These are phyloP conservation scores for Yamadazyma takamatsuzukensis DNA, from an alignment of 805 yeast genomes.

Conservation along the genomic window DNA sequence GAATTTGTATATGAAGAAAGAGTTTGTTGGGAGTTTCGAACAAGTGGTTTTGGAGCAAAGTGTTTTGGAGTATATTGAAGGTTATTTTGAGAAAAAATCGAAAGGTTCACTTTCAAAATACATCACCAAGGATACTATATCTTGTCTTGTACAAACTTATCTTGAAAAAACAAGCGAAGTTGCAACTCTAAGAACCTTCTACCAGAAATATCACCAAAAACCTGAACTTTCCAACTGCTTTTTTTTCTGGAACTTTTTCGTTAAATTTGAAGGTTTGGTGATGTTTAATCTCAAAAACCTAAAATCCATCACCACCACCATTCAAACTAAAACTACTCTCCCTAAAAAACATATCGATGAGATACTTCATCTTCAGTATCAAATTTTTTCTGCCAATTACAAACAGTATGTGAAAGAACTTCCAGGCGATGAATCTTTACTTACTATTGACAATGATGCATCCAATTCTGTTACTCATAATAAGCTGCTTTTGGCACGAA, in stretches of 20 bases:
- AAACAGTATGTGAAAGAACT: constrained; percentile 4
- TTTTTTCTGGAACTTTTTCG: constrained; percentile 55
- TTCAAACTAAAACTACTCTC: constrained; percentile 44
- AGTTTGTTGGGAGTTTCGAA: constrained; percentile 11
- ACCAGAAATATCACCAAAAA: constrained; percentile 24
- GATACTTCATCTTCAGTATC: constrained; percentile 17
- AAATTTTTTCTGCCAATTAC: constrained; percentile 16
- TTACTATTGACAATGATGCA: constrained; percentile 17
- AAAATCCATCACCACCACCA: constrained; percentile 39
- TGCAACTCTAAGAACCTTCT: too few species aligned
- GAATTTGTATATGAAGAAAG: constrained; percentile 12
- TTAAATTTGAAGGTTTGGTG: constrained; percentile 47
- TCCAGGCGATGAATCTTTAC: constrained; percentile 12
- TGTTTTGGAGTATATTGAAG: too few species aligned
- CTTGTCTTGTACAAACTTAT: too few species aligned
- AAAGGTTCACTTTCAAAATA: too few species aligned
- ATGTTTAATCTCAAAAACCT: constrained; percentile 44
- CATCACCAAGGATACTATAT: too few species aligned
- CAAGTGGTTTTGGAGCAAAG: too few species aligned
- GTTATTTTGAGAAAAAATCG: too few species aligned
- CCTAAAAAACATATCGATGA: constrained; percentile 47
- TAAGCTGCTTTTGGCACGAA: constrained; percentile 18
- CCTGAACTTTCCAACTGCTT: constrained; percentile 35
- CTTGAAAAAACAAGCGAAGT: too few species aligned
- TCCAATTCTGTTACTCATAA: constrained; percentile 27